phyloP scores from a whole-genome alignment of 768 basidiomycete species.

The Antrodiella citrinella region DNA sequence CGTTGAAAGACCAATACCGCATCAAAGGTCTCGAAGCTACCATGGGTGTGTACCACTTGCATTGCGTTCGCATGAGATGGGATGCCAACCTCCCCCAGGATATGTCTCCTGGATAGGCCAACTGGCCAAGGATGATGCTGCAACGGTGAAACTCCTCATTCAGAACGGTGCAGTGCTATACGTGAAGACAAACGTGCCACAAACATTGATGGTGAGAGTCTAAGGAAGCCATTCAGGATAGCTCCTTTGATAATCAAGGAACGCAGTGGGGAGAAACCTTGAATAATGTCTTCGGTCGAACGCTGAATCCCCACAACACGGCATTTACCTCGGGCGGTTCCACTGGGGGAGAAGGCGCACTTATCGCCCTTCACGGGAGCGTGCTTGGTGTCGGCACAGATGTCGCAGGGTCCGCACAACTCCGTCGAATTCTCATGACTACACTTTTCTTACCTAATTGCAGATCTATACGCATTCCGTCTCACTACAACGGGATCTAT shows the following conservation, averaged over 20 bases:
- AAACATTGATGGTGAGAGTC: constrained; percentile 57
- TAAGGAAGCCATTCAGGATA: constrained; percentile 1
- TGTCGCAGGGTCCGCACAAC: constrained; percentile 39
- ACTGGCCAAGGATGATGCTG: constrained; percentile 48
- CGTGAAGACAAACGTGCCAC: constrained; percentile 70
- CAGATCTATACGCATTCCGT: constrained; percentile 50
- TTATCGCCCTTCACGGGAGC: constrained; percentile 51
- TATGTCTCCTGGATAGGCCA: constrained; percentile 70
- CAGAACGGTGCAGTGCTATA: constrained; percentile 63
- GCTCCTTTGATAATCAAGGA: background rate
- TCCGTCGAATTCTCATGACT: background rate
- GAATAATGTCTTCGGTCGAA: constrained; percentile 57
- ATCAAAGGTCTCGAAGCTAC: constrained; percentile 64
- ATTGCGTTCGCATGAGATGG: background rate
- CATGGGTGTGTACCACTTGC: constrained; percentile 36
- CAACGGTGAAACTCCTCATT: constrained; percentile 56
- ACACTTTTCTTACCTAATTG: background rate
- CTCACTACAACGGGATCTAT: constrained; percentile 49
- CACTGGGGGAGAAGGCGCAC: constrained; percentile 60
- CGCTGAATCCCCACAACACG: constrained; percentile 52
- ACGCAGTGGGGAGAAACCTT: constrained; percentile 44
- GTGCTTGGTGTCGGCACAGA: constrained; percentile 59
- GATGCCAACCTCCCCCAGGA: constrained; percentile 24
- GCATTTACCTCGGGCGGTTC: constrained; percentile 54
- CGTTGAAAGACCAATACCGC: constrained; percentile 66